Evolutionary conservation across 2,329 filamentous ascomycete species (phyloP), one percentile per base, ranked within the genome.

Genomic region (Diaporthe citrichinensis): DNA sequence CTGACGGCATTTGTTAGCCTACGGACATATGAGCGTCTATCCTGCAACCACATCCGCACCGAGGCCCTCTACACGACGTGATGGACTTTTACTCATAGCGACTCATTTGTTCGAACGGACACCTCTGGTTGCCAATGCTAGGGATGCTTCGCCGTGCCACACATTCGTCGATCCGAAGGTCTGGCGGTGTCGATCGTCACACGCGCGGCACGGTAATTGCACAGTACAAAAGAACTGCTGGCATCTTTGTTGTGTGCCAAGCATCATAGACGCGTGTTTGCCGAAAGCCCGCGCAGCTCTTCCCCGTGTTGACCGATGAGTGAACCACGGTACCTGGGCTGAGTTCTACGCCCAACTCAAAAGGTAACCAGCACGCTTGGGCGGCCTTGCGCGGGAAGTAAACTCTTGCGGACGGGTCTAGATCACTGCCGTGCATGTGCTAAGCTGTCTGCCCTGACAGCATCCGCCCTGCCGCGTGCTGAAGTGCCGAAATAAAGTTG

Each of bases 51-150:
- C 41, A 17, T 36, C 20, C 31, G 7, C 28, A 36, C 1, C 28
- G 28, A 34, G 28, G 34, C 12, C 39, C 4, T 67, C 44, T 6
- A 12, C 28, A 6, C 10, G 12, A 39, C 14, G 3, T 53, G 14
- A 28, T 3, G 31, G 20, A 7, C 12, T 8, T 9, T 49, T 51
- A 6, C 15, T n/a, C 44, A 7, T 36, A n/a, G 1, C 9, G 6
- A 51, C 31, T 1, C 44, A 20, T 3, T 3, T 14, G 3, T 7
- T 25, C 23, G 5, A 36, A 39, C 23, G n/a, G 31, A 31, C 4
- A n/a, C 6, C 14, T 53, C 9, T 10, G 17, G 0, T 6, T 15
- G 23, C 23, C n/a, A 15, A 12, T 1, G 1, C 1, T 5, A 25
- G n/a, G 0, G 17, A 3, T 5, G 23, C 34, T 6, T 61, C n/a